Evolutionary conservation across 2,329 filamentous ascomycete genomes (phyloP).

Genomic region (Colletotrichum theobromicola): DNA sequence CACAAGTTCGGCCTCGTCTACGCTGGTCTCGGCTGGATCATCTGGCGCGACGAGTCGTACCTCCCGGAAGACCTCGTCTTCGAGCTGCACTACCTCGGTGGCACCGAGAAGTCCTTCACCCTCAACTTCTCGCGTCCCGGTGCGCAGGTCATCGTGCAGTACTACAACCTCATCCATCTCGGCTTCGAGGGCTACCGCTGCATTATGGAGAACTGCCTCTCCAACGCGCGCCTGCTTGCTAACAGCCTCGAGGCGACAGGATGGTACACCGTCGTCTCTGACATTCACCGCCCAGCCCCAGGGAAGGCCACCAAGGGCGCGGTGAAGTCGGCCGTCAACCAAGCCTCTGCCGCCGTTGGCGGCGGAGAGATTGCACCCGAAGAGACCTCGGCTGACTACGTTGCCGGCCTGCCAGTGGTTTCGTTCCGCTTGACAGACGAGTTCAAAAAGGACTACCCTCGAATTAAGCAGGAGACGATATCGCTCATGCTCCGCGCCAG

Average conservation of each 20-base stretch:
- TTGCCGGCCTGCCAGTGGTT: slow-evolving; percentile 71
- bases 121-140: slow-evolving; percentile 77
- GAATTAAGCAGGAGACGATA: slow-evolving; percentile 68
- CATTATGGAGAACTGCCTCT: slow-evolving; percentile 70
- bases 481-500: slow-evolving; percentile 67
- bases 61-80: slow-evolving; percentile 74
- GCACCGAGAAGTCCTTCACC: slow-evolving; percentile 72
- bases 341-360: slow-evolving; percentile 44
- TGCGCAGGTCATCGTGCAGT: slow-evolving; percentile 73
- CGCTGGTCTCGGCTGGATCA: slow-evolving; percentile 72
- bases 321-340: slow-evolving; percentile 16
- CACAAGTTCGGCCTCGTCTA: slow-evolving; percentile 70
- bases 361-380: slow-evolving; percentile 30
- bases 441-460: slow-evolving; percentile 64
- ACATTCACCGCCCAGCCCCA: slow-evolving; percentile 66
- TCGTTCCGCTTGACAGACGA: slow-evolving; percentile 67
- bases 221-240: slow-evolving; percentile 68
- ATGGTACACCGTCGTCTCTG: slow-evolving; percentile 69
- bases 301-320: slow-evolving; percentile 21
- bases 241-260: slow-evolving; percentile 68
- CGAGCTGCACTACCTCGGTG: slow-evolving; percentile 73
- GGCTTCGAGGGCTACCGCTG: slow-evolving; percentile 68
- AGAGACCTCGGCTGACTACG: slow-evolving; percentile 63
- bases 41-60: slow-evolving; percentile 69
- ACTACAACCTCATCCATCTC: slow-evolving; percentile 75